Base-by-base conservation (phyloP, 176 grass and related monocot species). In the Pontederia crassipes region DNA sequence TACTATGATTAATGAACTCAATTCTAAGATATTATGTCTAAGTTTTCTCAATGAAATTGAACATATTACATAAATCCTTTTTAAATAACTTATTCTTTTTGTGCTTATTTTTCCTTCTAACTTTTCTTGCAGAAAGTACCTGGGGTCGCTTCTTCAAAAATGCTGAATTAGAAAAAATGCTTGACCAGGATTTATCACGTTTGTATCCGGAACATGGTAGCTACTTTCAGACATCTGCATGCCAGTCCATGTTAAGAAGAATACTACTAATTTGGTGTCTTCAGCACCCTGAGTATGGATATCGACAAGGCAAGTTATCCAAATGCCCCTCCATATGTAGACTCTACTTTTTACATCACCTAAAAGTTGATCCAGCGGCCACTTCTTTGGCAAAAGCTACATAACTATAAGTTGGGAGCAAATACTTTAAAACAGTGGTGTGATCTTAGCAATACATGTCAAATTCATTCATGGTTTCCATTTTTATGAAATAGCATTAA, bases 91-190 rank as follows among this genome's bases (percentile, higher is more conserved):
- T 2, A 12, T 29, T 65, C 17, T 32, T 12, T 72, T 69, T 40
- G 32, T 40, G 32, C 20, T 40, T 4, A 40, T 7, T 40, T 40
- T 40, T 40, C 32, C 32, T 40, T 40, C 6, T 40, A 40, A 40
- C 32, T 26, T 26, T 24, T 45, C 50, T 65, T 55, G 49, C 63
- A 98, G 94, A 98, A 15, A 98, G 94, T 67, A 89, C 64, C 27
- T 98, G 94, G 94, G 88, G 94, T 9, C 84, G 79, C 12, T 92
- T 92, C 46, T 98, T 98, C 68, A 82, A 74, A 73, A 81, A 86
- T 8, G 94, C 94, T 0, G 94, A 98, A 65, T 80, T 93, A 70
- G 93, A 85, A 54, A 98, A 92, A 54, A 86, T 77, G 18, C 74
- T 98, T 28, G 84, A 98, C 40, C 81, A 92, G 74, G 94, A 98